Evolutionary conservation across 2,329 filamentous ascomycete species (phyloP), one percentile per base, ranked within the genome.

Genomic region (Esteya vermicola): DNA sequence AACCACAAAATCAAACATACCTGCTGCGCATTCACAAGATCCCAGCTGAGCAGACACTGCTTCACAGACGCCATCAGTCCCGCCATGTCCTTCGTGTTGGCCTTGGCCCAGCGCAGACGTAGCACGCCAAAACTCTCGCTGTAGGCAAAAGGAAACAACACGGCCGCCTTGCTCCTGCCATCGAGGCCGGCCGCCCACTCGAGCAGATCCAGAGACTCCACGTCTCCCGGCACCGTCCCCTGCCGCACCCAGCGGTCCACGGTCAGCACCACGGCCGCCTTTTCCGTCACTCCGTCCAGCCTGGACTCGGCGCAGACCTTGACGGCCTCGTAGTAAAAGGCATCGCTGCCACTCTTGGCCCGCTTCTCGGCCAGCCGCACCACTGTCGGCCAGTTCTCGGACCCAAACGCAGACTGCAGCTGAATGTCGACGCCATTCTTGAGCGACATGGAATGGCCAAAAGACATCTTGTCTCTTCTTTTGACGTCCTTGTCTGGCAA

Each of bases 21-120:
- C 58, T 72, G 68, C 51, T 76, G 72, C 3, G 70, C 69, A 48
- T 68, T 71, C 42, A 62, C 57, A 40, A 75, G 59, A 47, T 77
- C 72, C 61, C 68, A 72, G 39, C 70, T 60, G 44, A 66, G 54
- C 40, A 75, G 49, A 46, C 72, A 76, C 9, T 65, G 62, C 47
- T 70, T 62, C 33, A 75, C 56, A 43, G 66, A 73, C 57, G 58
- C 9, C 60, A 55, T 6, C 55, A 62, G 16, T 52, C 51, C 23
- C 50, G 52, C 19, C 8, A 33, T 39, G 45, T 59, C 64, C 42
- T 67, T 67, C 10, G 69, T 63, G n/a, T 62, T 56, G 9, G 67
- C 64, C 53, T 75, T 75, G 36, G 66, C 70, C 35, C 69, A 61
- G 25, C 66, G 60, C 10, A 59, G 57, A 19, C 68, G 61, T 43